Percentiles rank a stretch among this genome's conserved stretches.
Conservation (phyloP, 257 asterid genomes). For the Anisodus acutangulus region DNA sequence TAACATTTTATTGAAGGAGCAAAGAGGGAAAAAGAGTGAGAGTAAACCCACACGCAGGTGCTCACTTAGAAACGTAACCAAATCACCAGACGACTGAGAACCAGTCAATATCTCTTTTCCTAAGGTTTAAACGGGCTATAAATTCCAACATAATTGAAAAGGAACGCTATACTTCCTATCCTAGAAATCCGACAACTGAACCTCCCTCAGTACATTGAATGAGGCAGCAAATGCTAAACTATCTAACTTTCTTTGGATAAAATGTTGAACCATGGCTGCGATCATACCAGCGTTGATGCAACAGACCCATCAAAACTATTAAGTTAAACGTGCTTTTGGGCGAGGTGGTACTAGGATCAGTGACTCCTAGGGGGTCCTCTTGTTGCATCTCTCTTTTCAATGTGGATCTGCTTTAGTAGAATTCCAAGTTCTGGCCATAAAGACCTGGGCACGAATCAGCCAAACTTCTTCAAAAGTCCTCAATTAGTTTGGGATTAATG, state of each 20-base stretch:
- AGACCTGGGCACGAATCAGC: not conserved
- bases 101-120: slow-evolving; percentile 13
- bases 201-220: not conserved
- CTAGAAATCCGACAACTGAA: not conserved
- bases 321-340: not conserved
- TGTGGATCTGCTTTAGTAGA: not conserved
- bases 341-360: not conserved
- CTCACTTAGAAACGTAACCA: slow-evolving; percentile 1
- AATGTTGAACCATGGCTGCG: not conserved
- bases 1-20: not conserved
- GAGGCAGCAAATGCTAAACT: not conserved
- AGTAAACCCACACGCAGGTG: not conserved
- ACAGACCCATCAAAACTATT: not conserved
- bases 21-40: not conserved
- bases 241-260: not conserved
- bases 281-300: not conserved
- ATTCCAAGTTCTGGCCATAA: not conserved
- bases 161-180: not conserved
- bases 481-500: not conserved
- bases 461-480: not conserved
- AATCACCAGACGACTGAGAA: not conserved
- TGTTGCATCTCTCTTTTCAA: slow-evolving; percentile 5
- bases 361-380: not conserved
- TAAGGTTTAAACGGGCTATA: not conserved
- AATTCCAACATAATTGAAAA: not conserved